Conservation (phyloP, 2,329 filamentous ascomycete genomes). For the Blastomyces silverae region DNA sequence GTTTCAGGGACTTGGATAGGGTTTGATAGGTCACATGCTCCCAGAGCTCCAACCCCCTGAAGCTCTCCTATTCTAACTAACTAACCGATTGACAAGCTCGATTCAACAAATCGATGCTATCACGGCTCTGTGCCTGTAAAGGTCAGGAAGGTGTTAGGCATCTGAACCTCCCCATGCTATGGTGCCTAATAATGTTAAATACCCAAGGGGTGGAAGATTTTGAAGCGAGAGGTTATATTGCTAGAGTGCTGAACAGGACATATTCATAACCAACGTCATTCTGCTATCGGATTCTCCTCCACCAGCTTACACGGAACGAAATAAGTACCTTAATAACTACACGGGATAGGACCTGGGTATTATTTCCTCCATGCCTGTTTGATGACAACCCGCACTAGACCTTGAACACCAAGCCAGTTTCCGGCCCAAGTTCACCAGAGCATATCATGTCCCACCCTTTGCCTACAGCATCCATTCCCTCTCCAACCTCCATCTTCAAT, state of each 20-base stretch:
- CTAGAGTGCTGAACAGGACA: not conserved
- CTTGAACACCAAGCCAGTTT: constrained; percentile 8
- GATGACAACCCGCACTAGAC: not conserved
- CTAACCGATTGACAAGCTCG: too few relatives aligned
- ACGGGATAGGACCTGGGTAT: not conserved
- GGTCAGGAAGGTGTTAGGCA: not conserved
- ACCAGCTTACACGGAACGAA: too few relatives aligned
- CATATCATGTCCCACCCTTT: constrained; percentile 9
- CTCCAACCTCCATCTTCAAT: not conserved
- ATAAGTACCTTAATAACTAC: not conserved
- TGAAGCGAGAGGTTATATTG: not conserved
- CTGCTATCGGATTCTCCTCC: not conserved
- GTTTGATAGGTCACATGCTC: not conserved
- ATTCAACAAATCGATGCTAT: not conserved
- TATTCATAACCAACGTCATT: not conserved
- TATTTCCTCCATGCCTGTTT: not conserved
- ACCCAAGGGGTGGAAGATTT: not conserved
- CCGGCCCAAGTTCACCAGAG: not conserved
- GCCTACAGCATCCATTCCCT: constrained; percentile 9
- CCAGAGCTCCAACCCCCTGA: too few relatives aligned
- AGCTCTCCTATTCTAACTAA: too few relatives aligned
- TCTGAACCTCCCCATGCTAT: not conserved
- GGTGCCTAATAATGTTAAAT: not conserved
- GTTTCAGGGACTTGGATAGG: too few relatives aligned
- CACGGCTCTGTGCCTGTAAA: not conserved